phyloP scores from a whole-genome alignment of 2,329 filamentous ascomycete genomes.

The Aureobasidium mangrovei region DNA sequence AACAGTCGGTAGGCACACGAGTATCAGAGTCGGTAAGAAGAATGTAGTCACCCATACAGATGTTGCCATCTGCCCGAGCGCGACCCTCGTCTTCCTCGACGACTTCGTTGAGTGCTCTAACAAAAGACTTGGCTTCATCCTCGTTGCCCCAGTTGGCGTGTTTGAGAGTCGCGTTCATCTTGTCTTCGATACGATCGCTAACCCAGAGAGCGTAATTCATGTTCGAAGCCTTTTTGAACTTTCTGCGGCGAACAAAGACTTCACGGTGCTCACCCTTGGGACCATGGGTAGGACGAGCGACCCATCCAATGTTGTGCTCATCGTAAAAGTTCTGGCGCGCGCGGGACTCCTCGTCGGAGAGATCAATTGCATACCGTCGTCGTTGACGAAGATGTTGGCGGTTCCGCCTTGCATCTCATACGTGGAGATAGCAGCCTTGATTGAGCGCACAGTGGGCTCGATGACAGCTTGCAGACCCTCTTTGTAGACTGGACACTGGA shows the following conservation, averaged over 20 bases:
- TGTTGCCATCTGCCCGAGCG: conserved; percentile 76
- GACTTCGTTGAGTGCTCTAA: conserved; percentile 52
- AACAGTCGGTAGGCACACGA: conserved; percentile 66
- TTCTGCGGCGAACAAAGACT: conserved; percentile 49
- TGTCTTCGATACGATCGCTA: conserved; percentile 60
- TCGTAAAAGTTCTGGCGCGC: conserved; percentile 41
- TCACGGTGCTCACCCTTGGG: conserved; percentile 42
- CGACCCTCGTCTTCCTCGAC: conserved; percentile 56
- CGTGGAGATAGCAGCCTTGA: conserved; percentile 39
- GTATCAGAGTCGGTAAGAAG: conserved; percentile 72
- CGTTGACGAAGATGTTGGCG: conserved; percentile 60
- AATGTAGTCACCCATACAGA: conserved; percentile 78
- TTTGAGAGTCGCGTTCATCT: conserved; percentile 50
- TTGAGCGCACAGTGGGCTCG: conserved; percentile 30
- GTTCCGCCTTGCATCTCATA: conserved; percentile 52
- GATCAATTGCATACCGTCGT: conserved; percentile 59
- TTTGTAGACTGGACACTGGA: conserved; percentile 35
- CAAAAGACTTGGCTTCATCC: conserved; percentile 60
- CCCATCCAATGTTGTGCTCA: conserved; percentile 43
- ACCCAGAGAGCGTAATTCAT: conserved; percentile 63
- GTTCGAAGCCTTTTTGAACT: conserved; percentile 67
- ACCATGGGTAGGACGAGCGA: conserved; percentile 41
- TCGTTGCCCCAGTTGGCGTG: conserved; percentile 56
- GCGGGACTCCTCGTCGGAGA: conserved; percentile 35
- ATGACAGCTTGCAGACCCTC: conserved; percentile 33